phyloP scores from a whole-genome alignment of 2,329 filamentous ascomycete species.

The Colletotrichum trifolii region DNA sequence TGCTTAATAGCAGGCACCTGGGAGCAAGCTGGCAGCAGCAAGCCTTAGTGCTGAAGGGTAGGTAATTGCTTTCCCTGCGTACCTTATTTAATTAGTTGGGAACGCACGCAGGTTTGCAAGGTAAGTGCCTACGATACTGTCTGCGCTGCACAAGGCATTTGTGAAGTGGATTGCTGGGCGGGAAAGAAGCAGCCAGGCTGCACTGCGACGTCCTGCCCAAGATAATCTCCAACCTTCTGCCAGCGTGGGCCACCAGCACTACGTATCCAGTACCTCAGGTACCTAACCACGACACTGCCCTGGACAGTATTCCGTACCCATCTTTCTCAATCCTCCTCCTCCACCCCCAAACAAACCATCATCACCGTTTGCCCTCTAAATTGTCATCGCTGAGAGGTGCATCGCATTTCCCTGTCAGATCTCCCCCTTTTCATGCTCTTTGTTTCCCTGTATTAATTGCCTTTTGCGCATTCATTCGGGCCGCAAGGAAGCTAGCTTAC shows the following conservation, averaged over 20 bases:
- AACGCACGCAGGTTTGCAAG: no score
- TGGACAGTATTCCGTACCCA: constrained; percentile 12
- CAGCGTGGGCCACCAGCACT: constrained; percentile 24
- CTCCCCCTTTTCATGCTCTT: constrained; percentile 27
- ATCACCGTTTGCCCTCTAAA: constrained; percentile 38
- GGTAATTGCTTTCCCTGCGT: no score
- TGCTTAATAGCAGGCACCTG: no score
- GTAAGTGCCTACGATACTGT: no score
- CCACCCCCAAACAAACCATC: constrained; percentile 34
- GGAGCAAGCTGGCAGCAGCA: background rate
- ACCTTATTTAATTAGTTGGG: no score
- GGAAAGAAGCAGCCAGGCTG: constrained; percentile 5
- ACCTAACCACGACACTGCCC: no score
- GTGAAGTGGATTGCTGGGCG: no score
- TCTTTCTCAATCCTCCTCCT: constrained; percentile 32
- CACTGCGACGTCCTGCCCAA: constrained; percentile 18
- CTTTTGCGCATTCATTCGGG: constrained; percentile 35
- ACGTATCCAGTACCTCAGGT: constrained; percentile 29
- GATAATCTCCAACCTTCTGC: constrained; percentile 34
- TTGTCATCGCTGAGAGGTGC: constrained; percentile 39
- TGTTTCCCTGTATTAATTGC: constrained; percentile 39
- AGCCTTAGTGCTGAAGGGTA: no score
- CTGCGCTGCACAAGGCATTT: no score
- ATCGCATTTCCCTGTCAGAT: constrained; percentile 29
- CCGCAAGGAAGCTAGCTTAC: constrained; percentile 33